Evolutionary conservation across 2,329 filamentous ascomycete genomes (phyloP), one percentile per base, ranked within the genome.

Genomic region (Zymoseptoria tritici): DNA sequence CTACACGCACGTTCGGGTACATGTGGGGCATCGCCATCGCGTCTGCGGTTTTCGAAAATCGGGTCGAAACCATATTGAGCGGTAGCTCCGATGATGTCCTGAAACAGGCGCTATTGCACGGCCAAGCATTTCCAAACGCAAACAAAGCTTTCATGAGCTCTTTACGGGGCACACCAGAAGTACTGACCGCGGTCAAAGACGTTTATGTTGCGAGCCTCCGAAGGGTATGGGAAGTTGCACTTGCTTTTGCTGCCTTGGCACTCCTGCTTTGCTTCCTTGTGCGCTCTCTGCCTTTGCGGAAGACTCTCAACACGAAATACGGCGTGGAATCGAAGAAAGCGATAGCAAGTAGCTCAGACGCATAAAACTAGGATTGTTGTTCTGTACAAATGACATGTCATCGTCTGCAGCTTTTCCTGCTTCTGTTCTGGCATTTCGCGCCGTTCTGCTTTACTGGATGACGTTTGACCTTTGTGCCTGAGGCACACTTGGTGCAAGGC

Each of bases 251-350:
- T 57, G 56, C 49, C 29, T 49, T 52, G 42, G 49, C 49, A 26
- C 24, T 57, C 49, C 56, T 57, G 50, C 56, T 57, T 42, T 57
- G 56, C 50, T 57, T 57, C 50, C 16, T 57, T 24, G 56, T 57
- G 49, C 56, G 56, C 49, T 42, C 56, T 57, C 29, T 57, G 21
- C 56, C 56, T 24, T 57, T 57, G 56, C 56, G 56, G 11, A 52
- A n/a, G 29, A 57, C 56, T 19, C 56, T 57, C 29, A 49, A 57
- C 26, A 57, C 56, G 50, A 57, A 57, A 19, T 57, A 57, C 20
- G 56, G 56, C 20, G 56, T 57, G 20, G 36, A 13, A 11, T 52
- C 56, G 56, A 53, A 21, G 19, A 36, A 20, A 53, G 56, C 49
- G 9, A 19, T n/a, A 13, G 46, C 8, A 31, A 56, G 49, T 16